Base-by-base conservation (phyloP, 805 yeast genomes). In the Wickerhamomyces tratensis region DNA sequence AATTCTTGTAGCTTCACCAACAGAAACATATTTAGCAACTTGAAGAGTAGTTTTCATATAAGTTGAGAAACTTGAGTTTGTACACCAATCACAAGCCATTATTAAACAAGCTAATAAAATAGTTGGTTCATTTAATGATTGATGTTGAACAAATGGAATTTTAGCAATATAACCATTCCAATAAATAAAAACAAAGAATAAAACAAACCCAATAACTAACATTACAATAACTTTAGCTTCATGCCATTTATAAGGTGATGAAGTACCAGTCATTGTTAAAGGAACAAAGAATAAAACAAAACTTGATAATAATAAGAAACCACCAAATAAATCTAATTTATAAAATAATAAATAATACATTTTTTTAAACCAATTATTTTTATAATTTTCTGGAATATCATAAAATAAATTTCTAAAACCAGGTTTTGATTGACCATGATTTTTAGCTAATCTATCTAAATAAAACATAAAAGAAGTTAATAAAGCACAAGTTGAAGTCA, bases 1-100 rank as follows among this genome's bases (percentile, higher is more conserved):
- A 38, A 61, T 49, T 50, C 63, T 57, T 13, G 52, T 43, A 25
- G 62, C 60, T 40, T 54, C 49, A 27, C 63, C 63, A 27, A 52
- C 56, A 27, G 52, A 45, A 44, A 42, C 49, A 41, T 56, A 53
- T 40, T 58, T 57, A 41, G 61, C 55, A 45, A 57, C 64, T 48
- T 59, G 63, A 33, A 57, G 43, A 10, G 42, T 43, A 2, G 63
- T 57, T 41, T 52, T 43, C 44, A 56, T 49, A 43, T 57, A 57
- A 4, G 55, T 50, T 9, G 54, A 34, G 39, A 54, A 58, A 3
- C 57, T 46, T 2, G 61, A 51, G 36, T 56, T 58, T 13, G 42
- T 51, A 48, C 54, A 48, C 37, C 42, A 51, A 40, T 58, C 61
- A 36, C 54, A 40, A 9, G 57, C 57, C 11, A 44, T 43, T 31